A percentile compares a stretch with the other conserved stretches of the same genome.
Conservation (phyloP, 495 filamentous ascomycete species). For the Penicillium samsonianum region DNA sequence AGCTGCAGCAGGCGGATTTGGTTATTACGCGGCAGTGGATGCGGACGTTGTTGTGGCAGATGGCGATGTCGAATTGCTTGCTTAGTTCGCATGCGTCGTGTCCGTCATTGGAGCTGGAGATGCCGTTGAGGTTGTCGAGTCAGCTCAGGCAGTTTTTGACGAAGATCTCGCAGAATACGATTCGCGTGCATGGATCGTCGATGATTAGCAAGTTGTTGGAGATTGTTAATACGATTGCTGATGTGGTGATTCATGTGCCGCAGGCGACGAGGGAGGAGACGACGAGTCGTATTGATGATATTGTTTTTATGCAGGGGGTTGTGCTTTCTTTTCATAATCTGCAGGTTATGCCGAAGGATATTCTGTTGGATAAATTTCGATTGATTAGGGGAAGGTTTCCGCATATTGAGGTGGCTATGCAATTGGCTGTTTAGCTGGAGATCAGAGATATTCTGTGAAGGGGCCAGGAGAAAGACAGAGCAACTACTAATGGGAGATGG, state of each 20-base stretch:
- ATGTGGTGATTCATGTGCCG: slow-evolving; percentile 46
- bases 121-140: slow-evolving; percentile 53
- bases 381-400: slow-evolving; percentile 27
- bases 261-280: slow-evolving; percentile 31
- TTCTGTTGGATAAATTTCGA: slow-evolving; percentile 31
- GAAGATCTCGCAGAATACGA: slow-evolving; percentile 44
- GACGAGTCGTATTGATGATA: slow-evolving; percentile 31
- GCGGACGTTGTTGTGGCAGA: slow-evolving; percentile 53
- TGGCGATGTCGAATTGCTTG: slow-evolving; percentile 52
- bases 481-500: not conserved
- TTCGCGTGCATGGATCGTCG: slow-evolving; percentile 57
- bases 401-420: slow-evolving; percentile 17
- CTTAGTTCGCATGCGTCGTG: slow-evolving; percentile 40
- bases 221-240: slow-evolving; percentile 55
- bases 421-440: slow-evolving; percentile 7
- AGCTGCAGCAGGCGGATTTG: slow-evolving; percentile 54
- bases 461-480: not conserved
- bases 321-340: slow-evolving; percentile 32
- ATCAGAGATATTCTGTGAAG: not conserved
- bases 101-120: slow-evolving; percentile 49
- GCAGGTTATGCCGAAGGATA: slow-evolving; percentile 23
- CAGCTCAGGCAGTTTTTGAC: slow-evolving; percentile 49
- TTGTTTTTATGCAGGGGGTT: slow-evolving; percentile 32
- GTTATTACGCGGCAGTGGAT: slow-evolving; percentile 59
- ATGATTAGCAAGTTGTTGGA: slow-evolving; percentile 61